A percentile compares a stretch with the other conserved stretches of the same genome.
Conservation (phyloP, 2,329 filamentous ascomycete species). For the Trichoderma atrobrunneum region DNA sequence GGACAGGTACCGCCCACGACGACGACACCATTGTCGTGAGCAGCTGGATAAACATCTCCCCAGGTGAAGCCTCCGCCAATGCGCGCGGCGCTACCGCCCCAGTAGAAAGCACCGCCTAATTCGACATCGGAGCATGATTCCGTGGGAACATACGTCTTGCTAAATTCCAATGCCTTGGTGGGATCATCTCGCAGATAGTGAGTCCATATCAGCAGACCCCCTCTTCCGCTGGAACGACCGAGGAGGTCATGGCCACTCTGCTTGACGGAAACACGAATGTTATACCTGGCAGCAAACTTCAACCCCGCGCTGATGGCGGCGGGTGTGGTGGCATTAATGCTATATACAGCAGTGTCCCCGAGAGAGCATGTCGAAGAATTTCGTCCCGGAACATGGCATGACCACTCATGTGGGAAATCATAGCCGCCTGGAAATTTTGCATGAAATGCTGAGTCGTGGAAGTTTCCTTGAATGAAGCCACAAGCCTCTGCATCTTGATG, state of each 20-base stretch:
- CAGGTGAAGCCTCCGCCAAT: conserved; percentile 36
- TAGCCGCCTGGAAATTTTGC: neutral
- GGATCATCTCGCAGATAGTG: neutral
- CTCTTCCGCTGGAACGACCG: no score
- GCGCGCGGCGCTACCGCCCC: conserved; percentile 34
- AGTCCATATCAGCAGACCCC: neutral
- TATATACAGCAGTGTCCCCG: neutral
- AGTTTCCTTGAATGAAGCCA: neutral
- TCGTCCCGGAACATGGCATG: neutral
- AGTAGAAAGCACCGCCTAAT: conserved; percentile 17
- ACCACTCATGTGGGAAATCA: neutral
- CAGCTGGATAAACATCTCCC: conserved; percentile 34
- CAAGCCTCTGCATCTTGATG: neutral
- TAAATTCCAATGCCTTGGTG: neutral
- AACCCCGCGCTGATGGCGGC: no score
- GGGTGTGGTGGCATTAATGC: neutral
- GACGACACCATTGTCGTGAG: conserved; percentile 32
- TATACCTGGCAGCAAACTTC: no score
- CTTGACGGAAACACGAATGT: no score
- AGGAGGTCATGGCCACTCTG: no score
- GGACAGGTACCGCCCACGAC: conserved; percentile 34
- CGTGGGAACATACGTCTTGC: neutral
- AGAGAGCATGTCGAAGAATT: neutral
- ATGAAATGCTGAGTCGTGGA: neutral
- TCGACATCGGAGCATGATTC: neutral